Base-by-base conservation (phyloP, 2,329 filamentous ascomycete species). In the Fusarium continuum region DNA sequence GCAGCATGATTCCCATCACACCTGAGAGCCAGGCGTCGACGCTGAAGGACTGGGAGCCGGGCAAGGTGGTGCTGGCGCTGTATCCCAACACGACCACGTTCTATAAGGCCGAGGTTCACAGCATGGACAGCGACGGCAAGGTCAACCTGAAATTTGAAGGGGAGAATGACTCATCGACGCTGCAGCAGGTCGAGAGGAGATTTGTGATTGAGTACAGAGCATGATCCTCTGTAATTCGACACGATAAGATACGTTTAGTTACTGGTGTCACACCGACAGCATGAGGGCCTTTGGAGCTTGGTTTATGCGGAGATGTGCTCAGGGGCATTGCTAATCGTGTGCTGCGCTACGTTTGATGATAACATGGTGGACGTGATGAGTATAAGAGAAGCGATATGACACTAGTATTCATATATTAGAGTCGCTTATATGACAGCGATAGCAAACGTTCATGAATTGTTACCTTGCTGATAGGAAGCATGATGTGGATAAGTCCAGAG, bases 51-150 rank as follows among this genome's bases (percentile, higher is more conserved):
- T 84, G 90, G 55, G 85, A 90, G 29, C 77, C 85, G 32, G 89
- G 90, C 38, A 91, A 89, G 72, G 85, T 87, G 39, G 91, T 94
- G 8, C 80, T 94, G 54, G 91, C 91, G 0, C 79, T 92, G 55
- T 95, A 95, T 71, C 91, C 91, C 0, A 88, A 92, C 68, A 94
- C 91, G 1, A 93, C 91, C 2, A 93, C 91, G 0, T 94, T 95
- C 70, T 95, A 95, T 74, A 88, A 91, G 73, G 91, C 91, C 2
- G 90, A 93, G 67, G 91, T 94, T 8, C 90, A 91, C 77, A 88
- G 88, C 29, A 88, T 85, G 80, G 80, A 88, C 52, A 79, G 79
- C 32, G 74, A 81, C 59, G 71, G 81, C 34, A 83, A 82, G 58
- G 86, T 89, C 35, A 84, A 85, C 53, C 79, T 94, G 64, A 88